phyloP scores from a whole-genome alignment of 2,329 filamentous ascomycete species.

The Phyllachora maydis region DNA sequence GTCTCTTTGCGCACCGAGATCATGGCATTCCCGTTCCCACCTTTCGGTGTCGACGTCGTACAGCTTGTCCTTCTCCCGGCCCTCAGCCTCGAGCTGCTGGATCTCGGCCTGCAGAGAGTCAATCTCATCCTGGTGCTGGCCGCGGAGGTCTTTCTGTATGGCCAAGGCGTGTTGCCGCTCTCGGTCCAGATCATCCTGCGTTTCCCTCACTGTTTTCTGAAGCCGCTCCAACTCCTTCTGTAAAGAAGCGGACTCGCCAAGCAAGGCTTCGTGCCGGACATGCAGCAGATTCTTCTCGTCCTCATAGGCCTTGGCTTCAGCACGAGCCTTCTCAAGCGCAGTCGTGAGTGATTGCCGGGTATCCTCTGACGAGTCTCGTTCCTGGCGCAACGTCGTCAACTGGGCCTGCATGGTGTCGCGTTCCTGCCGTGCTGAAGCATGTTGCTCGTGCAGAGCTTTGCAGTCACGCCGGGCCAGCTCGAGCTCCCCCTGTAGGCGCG shows the following conservation, averaged over 20 bases:
- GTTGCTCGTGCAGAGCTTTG: slow-evolving; percentile 28
- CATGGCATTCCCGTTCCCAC: slow-evolving; percentile 47
- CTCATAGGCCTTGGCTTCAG: slow-evolving; percentile 34
- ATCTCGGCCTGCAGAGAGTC: slow-evolving; percentile 35
- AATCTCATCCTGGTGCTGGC: slow-evolving; percentile 21
- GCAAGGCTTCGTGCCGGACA: slow-evolving; percentile 44
- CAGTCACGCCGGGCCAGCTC: slow-evolving; percentile 27
- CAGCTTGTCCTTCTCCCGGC: slow-evolving; percentile 48
- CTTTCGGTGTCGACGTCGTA: slow-evolving; percentile 52
- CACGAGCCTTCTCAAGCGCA: slow-evolving; percentile 32
- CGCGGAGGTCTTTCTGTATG: slow-evolving; percentile 36
- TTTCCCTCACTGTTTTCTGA: slow-evolving; percentile 21
- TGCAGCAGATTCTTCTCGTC: slow-evolving; percentile 53
- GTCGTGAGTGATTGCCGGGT: slow-evolving; percentile 18
- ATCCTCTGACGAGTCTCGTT: slow-evolving; percentile 17
- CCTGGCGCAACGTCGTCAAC: slow-evolving; percentile 20
- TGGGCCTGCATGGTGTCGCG: slow-evolving; percentile 20
- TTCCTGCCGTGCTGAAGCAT: slow-evolving; percentile 22
- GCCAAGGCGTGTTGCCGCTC: slow-evolving; percentile 37
- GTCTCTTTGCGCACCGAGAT: slow-evolving; percentile 42
- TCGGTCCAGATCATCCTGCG: slow-evolving; percentile 25
- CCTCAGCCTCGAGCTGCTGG: slow-evolving; percentile 38
- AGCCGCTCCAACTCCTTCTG: slow-evolving; percentile 39
- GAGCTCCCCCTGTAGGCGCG: slow-evolving; percentile 45
- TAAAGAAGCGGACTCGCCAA: slow-evolving; percentile 42